Conservation (phyloP, 1,284 basidiomycete genomes). For the Pseudozyma sp. region DNA sequence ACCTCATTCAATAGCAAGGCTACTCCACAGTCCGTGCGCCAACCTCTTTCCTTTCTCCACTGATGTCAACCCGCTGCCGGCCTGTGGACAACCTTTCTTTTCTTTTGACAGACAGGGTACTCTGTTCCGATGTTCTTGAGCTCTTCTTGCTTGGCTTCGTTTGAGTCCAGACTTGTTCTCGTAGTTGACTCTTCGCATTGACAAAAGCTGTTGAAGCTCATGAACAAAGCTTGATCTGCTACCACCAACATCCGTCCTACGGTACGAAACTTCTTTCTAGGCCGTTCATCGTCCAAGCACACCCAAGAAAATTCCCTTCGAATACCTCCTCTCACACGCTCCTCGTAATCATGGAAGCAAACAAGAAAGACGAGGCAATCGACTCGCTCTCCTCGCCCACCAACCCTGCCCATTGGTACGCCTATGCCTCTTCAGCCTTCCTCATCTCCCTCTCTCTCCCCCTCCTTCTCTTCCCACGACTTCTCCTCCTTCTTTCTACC, state of each 20-base stretch:
- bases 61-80: background rate
- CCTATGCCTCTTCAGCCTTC: conserved; percentile 42
- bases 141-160: background rate
- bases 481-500: conserved; percentile 45
- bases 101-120: background rate
- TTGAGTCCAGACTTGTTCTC: background rate
- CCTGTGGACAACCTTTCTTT: no score
- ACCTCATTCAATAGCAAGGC: conserved; percentile 10
- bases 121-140: background rate
- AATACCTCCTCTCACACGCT: background rate
- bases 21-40: conserved; percentile 21
- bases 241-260: background rate
- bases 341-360: conserved; percentile 22
- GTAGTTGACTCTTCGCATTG: background rate
- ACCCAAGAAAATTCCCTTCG: background rate
- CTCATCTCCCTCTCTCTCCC: conserved; percentile 44
- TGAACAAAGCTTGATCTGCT: background rate
- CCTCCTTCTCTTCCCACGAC: conserved; percentile 41
- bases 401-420: conserved; percentile 54
- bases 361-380: conserved; percentile 21
- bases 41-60: background rate
- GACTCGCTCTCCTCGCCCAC: conserved; percentile 41
- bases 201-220: background rate
- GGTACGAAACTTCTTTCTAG: no score
- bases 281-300: background rate